Conservation (phyloP, 495 filamentous ascomycete genomes). For the Lindgomyces ingoldianus region DNA sequence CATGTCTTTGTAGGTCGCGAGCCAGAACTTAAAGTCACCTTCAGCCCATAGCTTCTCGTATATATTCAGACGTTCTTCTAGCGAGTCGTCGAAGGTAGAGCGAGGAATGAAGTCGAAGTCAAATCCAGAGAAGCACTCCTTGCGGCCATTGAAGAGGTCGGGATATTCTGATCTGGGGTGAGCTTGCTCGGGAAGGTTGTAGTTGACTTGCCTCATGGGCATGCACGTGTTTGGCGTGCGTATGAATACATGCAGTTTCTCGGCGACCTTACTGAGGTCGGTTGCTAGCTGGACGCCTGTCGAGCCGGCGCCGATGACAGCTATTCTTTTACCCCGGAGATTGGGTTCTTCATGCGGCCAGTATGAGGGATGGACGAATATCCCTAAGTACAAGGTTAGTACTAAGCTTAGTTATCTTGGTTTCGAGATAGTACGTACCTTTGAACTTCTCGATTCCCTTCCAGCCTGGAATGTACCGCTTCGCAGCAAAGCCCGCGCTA, state of each 20-base stretch:
- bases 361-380: slow-evolving; percentile 3
- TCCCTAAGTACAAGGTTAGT: not conserved
- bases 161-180: not conserved
- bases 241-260: slow-evolving; percentile 13
- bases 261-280: not conserved
- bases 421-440: not conserved
- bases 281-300: slow-evolving; percentile 20
- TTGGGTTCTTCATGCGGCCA: slow-evolving; percentile 23
- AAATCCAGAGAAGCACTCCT: slow-evolving; percentile 11
- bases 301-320: slow-evolving; percentile 15
- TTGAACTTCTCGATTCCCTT: slow-evolving; percentile 17
- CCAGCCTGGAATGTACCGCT: slow-evolving; percentile 18
- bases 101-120: slow-evolving; percentile 10
- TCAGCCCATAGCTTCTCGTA: slow-evolving; percentile 43
- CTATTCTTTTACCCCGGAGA: slow-evolving; percentile 15
- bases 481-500: slow-evolving; percentile 19
- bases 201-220: slow-evolving; percentile 16
- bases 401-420: not conserved
- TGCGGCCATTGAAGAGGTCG: not conserved
- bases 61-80: slow-evolving; percentile 30
- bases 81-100: slow-evolving; percentile 1
- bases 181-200: not conserved
- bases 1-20: slow-evolving; percentile 43
- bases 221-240: slow-evolving; percentile 5
- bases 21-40: slow-evolving; percentile 42